Base-by-base conservation (phyloP, 2,329 filamentous ascomycete genomes). In the Penicillium sp. region DNA sequence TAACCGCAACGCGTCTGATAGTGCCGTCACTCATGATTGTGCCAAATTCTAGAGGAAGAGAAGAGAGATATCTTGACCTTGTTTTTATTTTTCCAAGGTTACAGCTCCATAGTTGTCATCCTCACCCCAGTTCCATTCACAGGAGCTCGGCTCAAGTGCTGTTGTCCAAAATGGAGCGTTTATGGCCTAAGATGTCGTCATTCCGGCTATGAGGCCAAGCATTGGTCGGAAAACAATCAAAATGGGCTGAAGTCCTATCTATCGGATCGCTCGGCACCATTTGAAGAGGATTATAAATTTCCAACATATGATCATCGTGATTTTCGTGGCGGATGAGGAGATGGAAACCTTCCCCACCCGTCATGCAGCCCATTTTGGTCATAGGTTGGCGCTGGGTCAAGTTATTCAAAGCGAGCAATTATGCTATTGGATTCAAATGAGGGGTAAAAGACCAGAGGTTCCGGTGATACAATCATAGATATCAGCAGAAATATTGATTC, bases 1-100 rank as follows among this genome's bases (percentile, higher is more conserved):
- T 79, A 1, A 84, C 75, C 10, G 79, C 82, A 3, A 82, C 78
- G 22, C 61, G 61, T 5, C 63, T 63, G 31, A 68, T 61, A 3
- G 60, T 25, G 0, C 38, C 47, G 17, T 65, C 65, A 17, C 59
- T 57, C 70, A 73, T 74, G 52, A 34, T 63, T 15, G 12, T 37
- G 37, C 17, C 25, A 31, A 31, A 50, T 5, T 15, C 20, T n/a
- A 17, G 28, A 20, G 5, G 37, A 43, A 28, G 2, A 12, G 11
- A 47, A 14, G 28, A 47, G 22, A 47, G 6, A 28, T 8, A 14
- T 8, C 2, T n/a, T 4, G 43, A n/a, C 3, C 28, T 47, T 28
- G n/a, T 28, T 28, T 10, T 5, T 5, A 47, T n/a, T n/a, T n/a
- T 15, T 14, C 22, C n/a, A 12, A 28, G 14, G 43, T 31, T 31